Evolutionary conservation across 768 basidiomycete species (phyloP).

Genomic region (Chlorophyllum brunneum): DNA sequence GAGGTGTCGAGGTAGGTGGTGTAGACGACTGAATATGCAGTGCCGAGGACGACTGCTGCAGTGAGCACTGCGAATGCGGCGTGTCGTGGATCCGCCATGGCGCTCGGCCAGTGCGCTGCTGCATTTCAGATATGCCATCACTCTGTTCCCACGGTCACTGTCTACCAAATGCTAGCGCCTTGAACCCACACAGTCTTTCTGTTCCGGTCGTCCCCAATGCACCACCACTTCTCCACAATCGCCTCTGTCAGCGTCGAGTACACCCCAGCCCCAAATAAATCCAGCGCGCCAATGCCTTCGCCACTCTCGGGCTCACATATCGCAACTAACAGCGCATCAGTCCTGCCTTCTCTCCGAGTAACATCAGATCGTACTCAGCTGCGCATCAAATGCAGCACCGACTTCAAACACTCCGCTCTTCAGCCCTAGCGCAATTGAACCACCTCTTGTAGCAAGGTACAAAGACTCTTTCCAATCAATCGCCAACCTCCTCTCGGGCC

Average conservation of each 20-base stretch:
- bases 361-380: constrained; percentile 52
- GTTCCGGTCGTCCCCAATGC: constrained; percentile 69
- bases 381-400: constrained; percentile 71
- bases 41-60: constrained; percentile 52
- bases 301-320: constrained; percentile 38
- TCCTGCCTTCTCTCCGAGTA: background rate
- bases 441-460: constrained; percentile 80
- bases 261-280: constrained; percentile 72
- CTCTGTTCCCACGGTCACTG: background rate
- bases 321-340: constrained; percentile 32
- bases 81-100: constrained; percentile 20
- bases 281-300: constrained; percentile 58
- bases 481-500: constrained; percentile 27
- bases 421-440: constrained; percentile 66
- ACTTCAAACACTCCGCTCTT: constrained; percentile 50
- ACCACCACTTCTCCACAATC: constrained; percentile 89
- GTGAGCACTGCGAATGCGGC: constrained; percentile 38
- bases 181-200: constrained; percentile 73
- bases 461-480: constrained; percentile 81
- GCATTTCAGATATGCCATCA: no score
- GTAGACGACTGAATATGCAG: constrained; percentile 58
- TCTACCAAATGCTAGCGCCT: constrained; percentile 30
- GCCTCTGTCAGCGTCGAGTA: constrained; percentile 31
- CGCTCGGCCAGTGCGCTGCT: background rate
- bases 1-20: constrained; percentile 84